Base-by-base conservation (phyloP, 2,329 filamentous ascomycete genomes). In the Xylariaceae sp. region DNA sequence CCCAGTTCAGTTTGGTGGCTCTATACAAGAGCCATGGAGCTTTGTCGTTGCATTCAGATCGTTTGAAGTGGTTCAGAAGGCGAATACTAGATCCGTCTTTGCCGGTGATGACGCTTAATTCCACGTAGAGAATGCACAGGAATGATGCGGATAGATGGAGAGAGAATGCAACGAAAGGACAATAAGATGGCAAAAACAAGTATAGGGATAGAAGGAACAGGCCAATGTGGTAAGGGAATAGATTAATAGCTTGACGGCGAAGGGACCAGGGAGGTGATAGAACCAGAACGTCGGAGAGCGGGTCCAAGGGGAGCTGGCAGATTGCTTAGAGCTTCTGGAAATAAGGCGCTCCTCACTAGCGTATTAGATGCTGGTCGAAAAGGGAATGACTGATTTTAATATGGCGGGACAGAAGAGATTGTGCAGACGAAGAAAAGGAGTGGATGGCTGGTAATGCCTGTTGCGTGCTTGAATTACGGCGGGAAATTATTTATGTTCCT, bases 1-100 rank as follows among this genome's bases (percentile, higher is more conserved):
- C 61, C 59, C 24, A 55, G 55, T 57, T 61, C 50, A 37, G 52
- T 42, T 35, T 36, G 57, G 41, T 59, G 68, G 73, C 73, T 74
- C 72, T 72, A 60, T 64, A 48, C 45, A 59, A 73, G 73, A 75
- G 73, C 73, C 67, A 63, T 61, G 47, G 54, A 61, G 58, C 45
- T 58, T 64, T 69, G 64, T 57, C 61, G 63, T 67, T 61, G 66
- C 73, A 75, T 75, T 68, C 72, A 75, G 60, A 46, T 64, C 37
- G 57, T 44, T 51, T 50, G 15, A 57, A 41, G 37, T 50, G 36
- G 53, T 60, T 40, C 52, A 57, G 36, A 46, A 26, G 52, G 39
- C 30, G 33, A 39, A 36, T 42, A 51, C 32, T 29, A 46, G 35
- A 13, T 47, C 23, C 36, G 37, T 51, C 6, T 39, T 27, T 42